These are phyloP conservation scores for Sporothrix inflata DNA, from an alignment of 2,329 filamentous ascomycete species.

Conservation along the genomic window DNA sequence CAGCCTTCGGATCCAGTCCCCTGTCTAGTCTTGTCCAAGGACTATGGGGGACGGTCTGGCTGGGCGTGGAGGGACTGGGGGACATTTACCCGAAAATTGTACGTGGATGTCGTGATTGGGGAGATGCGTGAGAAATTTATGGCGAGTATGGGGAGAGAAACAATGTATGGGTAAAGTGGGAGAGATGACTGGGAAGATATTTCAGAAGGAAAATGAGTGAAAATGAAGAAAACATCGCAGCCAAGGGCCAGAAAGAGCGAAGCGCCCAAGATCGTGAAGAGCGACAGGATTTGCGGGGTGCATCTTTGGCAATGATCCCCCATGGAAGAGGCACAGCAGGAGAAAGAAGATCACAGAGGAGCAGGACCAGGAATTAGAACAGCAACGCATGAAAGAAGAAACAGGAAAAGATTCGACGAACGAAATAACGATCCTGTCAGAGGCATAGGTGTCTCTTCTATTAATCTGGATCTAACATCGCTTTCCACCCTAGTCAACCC, in stretches of 20 bases:
- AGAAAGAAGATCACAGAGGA: neutral
- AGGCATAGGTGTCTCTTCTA: neutral
- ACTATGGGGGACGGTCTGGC: neutral
- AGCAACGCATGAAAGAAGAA: neutral
- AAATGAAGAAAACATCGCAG: too few species aligned
- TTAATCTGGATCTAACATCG: neutral
- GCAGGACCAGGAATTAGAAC: neutral
- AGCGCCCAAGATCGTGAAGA: neutral
- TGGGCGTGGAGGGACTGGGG: neutral
- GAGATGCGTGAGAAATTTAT: neutral
- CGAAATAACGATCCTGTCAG: neutral
- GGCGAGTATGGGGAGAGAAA: neutral
- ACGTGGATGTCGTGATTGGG: slow-evolving; percentile 14
- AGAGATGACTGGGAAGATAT: neutral
- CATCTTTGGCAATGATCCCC: neutral
- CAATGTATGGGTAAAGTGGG: neutral
- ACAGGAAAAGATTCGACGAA: neutral
- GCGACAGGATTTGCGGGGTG: neutral
- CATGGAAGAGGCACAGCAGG: neutral
- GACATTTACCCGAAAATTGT: slow-evolving; percentile 16
- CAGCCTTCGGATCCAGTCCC: neutral
- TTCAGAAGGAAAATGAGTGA: neutral
- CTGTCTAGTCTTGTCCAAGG: neutral
- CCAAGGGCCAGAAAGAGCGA: too few species aligned
- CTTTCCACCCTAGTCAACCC: too few species aligned